phyloP scores from a whole-genome alignment of 2,329 filamentous ascomycete species.

The Periconia macrospinosa region DNA sequence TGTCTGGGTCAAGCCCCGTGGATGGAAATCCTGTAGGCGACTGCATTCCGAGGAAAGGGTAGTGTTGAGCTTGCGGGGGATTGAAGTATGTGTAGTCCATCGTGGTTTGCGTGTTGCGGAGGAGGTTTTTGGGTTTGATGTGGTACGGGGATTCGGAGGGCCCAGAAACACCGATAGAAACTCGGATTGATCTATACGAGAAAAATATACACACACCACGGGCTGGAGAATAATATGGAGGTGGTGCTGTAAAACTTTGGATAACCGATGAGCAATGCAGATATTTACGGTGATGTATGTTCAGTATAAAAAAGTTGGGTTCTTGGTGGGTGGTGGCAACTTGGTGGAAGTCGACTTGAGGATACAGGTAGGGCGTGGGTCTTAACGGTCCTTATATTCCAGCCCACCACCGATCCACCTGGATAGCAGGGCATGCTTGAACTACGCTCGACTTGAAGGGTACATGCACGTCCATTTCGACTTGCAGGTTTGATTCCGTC shows the following conservation, averaged over 20 bases:
- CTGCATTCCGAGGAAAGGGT: conserved; percentile 52
- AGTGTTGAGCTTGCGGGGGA: conserved; percentile 48
- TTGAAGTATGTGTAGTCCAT: conserved; percentile 65
- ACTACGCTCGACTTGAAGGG: not conserved
- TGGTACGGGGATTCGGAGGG: not conserved
- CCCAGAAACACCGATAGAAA: not conserved
- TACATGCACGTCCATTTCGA: not conserved
- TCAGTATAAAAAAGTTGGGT: not conserved
- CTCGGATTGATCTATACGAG: too few species aligned
- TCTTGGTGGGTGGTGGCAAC: not conserved
- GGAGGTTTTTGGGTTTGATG: not conserved
- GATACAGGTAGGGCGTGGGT: not conserved
- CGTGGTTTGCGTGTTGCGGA: conserved; percentile 1
- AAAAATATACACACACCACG: too few species aligned
- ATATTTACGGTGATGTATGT: not conserved
- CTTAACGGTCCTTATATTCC: not conserved
- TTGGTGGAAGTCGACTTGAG: not conserved
- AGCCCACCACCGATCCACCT: not conserved
- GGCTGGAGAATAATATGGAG: not conserved
- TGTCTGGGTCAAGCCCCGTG: conserved; percentile 41
- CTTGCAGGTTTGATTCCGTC: not conserved
- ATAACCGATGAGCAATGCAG: not conserved
- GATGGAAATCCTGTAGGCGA: conserved; percentile 37
- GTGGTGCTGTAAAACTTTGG: not conserved
- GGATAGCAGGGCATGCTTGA: not conserved